Conservation (phyloP, 2,329 filamentous ascomycete genomes). For the Aschersonia sp. region DNA sequence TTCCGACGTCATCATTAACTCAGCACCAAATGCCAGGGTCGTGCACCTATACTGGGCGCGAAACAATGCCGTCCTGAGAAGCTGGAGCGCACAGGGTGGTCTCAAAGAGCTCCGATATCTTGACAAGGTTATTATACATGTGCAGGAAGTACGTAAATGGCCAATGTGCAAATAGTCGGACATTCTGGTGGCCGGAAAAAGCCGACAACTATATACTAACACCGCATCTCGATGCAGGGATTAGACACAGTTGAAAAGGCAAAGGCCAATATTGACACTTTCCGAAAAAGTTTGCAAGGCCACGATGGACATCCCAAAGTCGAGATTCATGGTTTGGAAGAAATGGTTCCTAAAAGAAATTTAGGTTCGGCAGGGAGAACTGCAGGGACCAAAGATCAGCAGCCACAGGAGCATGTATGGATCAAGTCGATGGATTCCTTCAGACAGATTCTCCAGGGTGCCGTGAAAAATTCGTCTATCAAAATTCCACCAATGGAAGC, state of each 20-base stretch:
- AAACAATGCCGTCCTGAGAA: conserved; percentile 16
- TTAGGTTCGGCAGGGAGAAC: not conserved
- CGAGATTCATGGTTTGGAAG: no score
- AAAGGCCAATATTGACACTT: no score
- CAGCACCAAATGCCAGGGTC: conserved; percentile 3
- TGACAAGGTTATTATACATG: not conserved
- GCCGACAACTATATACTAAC: no score
- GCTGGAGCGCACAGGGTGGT: conserved; percentile 15
- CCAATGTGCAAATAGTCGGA: not conserved
- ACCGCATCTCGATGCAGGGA: no score
- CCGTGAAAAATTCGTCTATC: not conserved
- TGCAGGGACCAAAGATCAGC: not conserved
- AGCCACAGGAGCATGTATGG: not conserved
- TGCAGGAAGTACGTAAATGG: not conserved
- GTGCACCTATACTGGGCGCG: conserved; percentile 17
- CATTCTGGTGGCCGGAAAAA: not conserved
- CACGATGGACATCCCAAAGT: no score
- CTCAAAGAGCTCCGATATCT: conserved; percentile 6
- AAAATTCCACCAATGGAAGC: not conserved
- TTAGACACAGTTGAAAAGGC: no score
- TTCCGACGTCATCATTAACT: conserved; percentile 9
- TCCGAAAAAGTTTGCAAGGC: no score
- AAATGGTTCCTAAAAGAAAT: no score
- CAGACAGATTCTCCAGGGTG: not conserved
- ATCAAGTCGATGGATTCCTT: conserved; percentile 1